Evolutionary conservation across 2,329 filamentous ascomycete genomes (phyloP), one percentile per base, ranked within the genome.

Genomic region (Fusarium hostae): DNA sequence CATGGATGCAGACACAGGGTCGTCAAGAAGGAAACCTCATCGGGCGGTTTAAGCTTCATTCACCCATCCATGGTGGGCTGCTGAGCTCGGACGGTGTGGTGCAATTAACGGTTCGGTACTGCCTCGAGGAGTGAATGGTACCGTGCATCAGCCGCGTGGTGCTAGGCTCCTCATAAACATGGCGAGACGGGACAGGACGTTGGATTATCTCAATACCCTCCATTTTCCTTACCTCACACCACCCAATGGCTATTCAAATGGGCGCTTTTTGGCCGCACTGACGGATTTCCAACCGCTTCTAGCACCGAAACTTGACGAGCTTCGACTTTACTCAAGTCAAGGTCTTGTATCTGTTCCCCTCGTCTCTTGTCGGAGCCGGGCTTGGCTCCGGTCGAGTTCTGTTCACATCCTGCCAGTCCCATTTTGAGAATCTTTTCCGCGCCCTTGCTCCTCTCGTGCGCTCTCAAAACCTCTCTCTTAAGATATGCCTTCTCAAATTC

Each of bases 321-420:
- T 62, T 75, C 61, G 59, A 73, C 63, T 67, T 63, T 39, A 70
- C 55, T 75, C 56, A 67, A 67, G 62, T 50, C 30, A 34, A 50
- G 30, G n/a, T 75, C 61, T 71, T 75, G 72, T 74, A 69, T 70
- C 74, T 72, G 56, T 64, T 74, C 72, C 72, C 72, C 70, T 73
- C 71, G 74, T 75, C 66, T 62, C 59, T 77, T 44, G 74, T 77
- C 75, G 75, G 75, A 77, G 74, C 47, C 75, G 75, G 75, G 67
- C 75, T 76, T 76, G 71, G 72, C 75, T 77, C 75, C 75, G 75
- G 75, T 69, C 72, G 48, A 77, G 67, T 75, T 76, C 74, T 71
- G 66, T 76, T 77, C 69, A 75, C 65, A 72, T 75, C 60, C 72
- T 77, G 65, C 75, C 75, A 71, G 73, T 77, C 72, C 73, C 75